Evolutionary conservation across 257 asterid species (phyloP), one percentile per base, ranked within the genome.

Genomic region (Capsicum pubescens): DNA sequence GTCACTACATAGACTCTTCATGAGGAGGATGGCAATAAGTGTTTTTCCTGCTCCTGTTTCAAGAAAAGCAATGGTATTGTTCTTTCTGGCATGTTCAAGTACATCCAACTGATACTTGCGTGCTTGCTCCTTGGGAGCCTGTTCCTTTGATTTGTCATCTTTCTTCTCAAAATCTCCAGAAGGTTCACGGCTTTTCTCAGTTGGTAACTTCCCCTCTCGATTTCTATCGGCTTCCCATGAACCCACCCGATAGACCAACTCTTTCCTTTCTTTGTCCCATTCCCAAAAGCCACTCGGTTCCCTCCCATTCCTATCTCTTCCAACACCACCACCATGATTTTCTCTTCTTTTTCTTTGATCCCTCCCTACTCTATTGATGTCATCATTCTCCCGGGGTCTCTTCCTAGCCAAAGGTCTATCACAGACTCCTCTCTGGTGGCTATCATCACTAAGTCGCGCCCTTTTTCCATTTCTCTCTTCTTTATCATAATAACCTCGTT

Each of bases 41-140:
- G 99, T 97, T 89, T 97, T 97, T 60, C 99, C 99, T 44, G 99
- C 98, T 77, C 99, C 99, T 44, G 99, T 97, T 90, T 97, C 99
- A 82, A 97, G 98, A 91, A 97, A 97, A 26, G 99, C 97, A 42
- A 97, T 97, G 1, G 99, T 94, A 79, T 97, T 97, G 86, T 91
- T 93, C 88, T 86, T 86, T 91, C 94, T 93, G 4, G 99, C 99
- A 91, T 97, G 99, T 84, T 97, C 98, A 84, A 94, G 97, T 84
- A 97, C 98, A 87, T 97, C 99, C 93, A 97, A 87, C 88, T 97
- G 99, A 89, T 97, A 97, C 85, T 90, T 90, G n/a, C 99, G 98
- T 39, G 97, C 99, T 86, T 91, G 90, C 92, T 93, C 98, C 86
- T 92, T 95, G 8, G 94, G 98, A 84, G 86, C 84, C 87, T 91